A percentile compares a stretch with the other conserved stretches of the same genome.
These are phyloP conservation scores for Echites panduratus DNA, from an alignment of 257 asterid species.

Conservation along the genomic window DNA sequence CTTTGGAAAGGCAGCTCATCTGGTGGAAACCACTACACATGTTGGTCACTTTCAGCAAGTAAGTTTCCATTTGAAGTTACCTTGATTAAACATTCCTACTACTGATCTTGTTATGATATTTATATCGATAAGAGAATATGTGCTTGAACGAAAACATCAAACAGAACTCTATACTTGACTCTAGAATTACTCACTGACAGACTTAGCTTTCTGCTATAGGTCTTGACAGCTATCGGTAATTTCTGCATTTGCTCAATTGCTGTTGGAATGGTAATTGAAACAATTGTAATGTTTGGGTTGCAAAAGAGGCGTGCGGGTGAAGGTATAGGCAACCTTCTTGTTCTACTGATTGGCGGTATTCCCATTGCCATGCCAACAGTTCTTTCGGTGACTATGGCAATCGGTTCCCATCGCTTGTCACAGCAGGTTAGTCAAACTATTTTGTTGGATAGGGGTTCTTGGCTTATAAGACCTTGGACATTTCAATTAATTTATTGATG, in stretches of 20 bases:
- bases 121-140: not conserved
- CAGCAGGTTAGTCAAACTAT: constrained; percentile 24
- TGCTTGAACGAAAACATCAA: not conserved
- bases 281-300: constrained; percentile 23
- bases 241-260: constrained; percentile 43
- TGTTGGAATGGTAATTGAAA: constrained; percentile 30
- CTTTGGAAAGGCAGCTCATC: constrained; percentile 42
- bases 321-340: constrained; percentile 35
- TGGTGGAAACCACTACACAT: constrained; percentile 36
- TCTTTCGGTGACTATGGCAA: constrained; percentile 39
- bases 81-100: not conserved
- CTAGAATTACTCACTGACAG: not conserved
- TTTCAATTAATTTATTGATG: not conserved
- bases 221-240: constrained; percentile 35
- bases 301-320: constrained; percentile 22
- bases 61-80: not conserved
- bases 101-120: not conserved
- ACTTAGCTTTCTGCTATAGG: constrained; percentile 20
- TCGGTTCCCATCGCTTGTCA: constrained; percentile 36
- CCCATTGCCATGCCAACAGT: constrained; percentile 45
- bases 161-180: not conserved
- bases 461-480: not conserved
- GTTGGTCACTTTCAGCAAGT: constrained; percentile 37
- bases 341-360: constrained; percentile 35
- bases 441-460: not conserved